Percentiles rank a stretch among this genome's conserved stretches.
Evolutionary conservation across 2,329 filamentous ascomycete species (phyloP).

Genomic region (Neonectria magnoliae): DNA sequence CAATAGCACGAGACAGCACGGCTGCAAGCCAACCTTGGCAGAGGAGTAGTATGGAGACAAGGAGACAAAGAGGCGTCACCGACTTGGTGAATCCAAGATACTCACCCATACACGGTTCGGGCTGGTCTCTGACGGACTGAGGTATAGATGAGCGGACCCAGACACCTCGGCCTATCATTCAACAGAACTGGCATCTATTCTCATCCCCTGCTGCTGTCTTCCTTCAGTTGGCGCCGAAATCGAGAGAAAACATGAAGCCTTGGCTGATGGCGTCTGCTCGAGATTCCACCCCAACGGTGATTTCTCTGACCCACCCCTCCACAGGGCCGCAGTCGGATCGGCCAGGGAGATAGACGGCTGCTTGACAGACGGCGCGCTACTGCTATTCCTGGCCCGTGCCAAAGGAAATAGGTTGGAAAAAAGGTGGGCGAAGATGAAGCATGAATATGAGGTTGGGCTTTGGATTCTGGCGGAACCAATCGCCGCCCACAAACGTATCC

Average conservation of each 20-base stretch:
- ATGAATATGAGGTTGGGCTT: conserved; percentile 37
- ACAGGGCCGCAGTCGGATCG: conserved; percentile 34
- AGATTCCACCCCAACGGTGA: conserved; percentile 26
- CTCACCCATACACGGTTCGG: not conserved
- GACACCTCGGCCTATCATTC: not conserved
- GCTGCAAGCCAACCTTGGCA: not conserved
- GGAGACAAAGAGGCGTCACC: not conserved
- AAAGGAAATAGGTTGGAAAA: not conserved
- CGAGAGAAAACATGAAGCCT: conserved; percentile 9
- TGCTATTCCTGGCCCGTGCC: conserved; percentile 38
- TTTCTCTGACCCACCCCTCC: conserved; percentile 28
- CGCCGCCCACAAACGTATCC: conserved; percentile 34
- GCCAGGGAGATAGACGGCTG: conserved; percentile 20
- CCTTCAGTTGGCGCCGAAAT: conserved; percentile 22
- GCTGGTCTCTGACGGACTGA: not conserved
- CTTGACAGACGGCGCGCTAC: conserved; percentile 10
- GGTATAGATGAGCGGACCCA: not conserved
- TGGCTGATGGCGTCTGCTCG: conserved; percentile 24
- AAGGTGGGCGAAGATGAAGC: conserved; percentile 31
- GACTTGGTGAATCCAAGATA: not conserved
- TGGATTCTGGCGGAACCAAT: conserved; percentile 36
- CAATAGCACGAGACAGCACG: not conserved
- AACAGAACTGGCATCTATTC: not conserved
- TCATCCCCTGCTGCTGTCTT: conserved; percentile 8
- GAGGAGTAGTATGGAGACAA: not conserved